A percentile compares a stretch with the other conserved stretches of the same genome.
These are phyloP conservation scores for Fusarium nematophilum DNA, from an alignment of 2,329 filamentous ascomycete species.

Conservation along the genomic window DNA sequence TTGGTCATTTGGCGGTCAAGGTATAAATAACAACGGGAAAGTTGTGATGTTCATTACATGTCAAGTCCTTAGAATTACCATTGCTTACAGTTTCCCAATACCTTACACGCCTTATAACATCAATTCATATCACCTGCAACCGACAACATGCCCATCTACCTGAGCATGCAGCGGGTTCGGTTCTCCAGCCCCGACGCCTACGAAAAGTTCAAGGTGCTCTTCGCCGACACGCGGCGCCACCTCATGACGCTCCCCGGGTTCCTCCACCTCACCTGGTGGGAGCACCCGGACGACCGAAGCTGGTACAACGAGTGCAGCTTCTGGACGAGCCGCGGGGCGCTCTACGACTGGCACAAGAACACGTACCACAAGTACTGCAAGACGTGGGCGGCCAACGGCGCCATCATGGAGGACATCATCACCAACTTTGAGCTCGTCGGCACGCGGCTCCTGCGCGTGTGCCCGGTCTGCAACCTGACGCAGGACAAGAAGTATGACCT, in stretches of 20 bases:
- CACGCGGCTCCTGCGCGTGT: constrained; percentile 22
- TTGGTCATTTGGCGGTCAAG: not conserved
- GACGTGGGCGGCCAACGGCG: constrained; percentile 23
- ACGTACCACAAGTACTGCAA: constrained; percentile 35
- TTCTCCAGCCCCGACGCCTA: constrained; percentile 29
- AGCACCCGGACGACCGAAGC: constrained; percentile 18
- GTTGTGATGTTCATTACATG: not conserved
- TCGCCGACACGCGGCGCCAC: constrained; percentile 22
- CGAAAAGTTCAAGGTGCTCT: constrained; percentile 29
- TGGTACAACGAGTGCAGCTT: constrained; percentile 35
- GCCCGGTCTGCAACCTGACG: constrained; percentile 24
- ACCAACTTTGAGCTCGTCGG: constrained; percentile 36
- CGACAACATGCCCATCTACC: constrained; percentile 16
- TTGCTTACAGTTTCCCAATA: not conserved
- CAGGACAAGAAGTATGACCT: constrained; percentile 35
- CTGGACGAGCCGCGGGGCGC: constrained; percentile 25
- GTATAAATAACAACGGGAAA: not conserved
- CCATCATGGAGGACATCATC: constrained; percentile 35
- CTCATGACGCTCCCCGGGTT: constrained; percentile 21
- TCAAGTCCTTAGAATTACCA: not conserved
- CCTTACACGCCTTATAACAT: not conserved
- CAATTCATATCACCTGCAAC: not conserved
- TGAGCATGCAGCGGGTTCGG: constrained; percentile 15
- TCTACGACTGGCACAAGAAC: constrained; percentile 32
- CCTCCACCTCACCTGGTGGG: constrained; percentile 26